Base-by-base conservation (phyloP, 1,284 basidiomycete genomes). In the Boletellus deceptivus region DNA sequence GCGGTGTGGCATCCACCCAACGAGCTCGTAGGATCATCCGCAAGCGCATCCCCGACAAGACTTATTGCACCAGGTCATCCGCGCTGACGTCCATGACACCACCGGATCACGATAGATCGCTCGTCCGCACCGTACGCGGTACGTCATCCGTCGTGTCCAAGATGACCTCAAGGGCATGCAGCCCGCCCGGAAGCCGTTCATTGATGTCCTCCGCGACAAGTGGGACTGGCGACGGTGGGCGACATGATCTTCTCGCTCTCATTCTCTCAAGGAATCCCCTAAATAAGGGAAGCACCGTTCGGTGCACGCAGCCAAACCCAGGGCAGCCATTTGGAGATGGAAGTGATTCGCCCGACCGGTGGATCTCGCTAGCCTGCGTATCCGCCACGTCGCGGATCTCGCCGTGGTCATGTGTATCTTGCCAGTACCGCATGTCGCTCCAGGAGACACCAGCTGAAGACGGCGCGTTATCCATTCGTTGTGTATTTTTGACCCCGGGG, bases 1-100 rank as follows among this genome's bases (percentile, higher is more conserved):
- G 11, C 24, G 22, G 42, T 43, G 39, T 31, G 29, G 29, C 29
- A 47, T 27, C 41, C 49, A 45, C 45, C 39, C 38, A 20, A 52
- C 52, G 50, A n/a, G 57, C 52, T 44, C 40, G 48, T n/a, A 61
- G 59, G 48, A 49, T 62, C 45, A 20, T 39, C 22, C 48, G 27
- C 40, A 25, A 25, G 16, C 17, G 38, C 46, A 40, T 50, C 51
- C 22, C 35, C 20, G 24, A 20, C 33, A 31, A 13, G 29, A 31
- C 29, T 29, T 11, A 9, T 17, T 25, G 17, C 22, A 11, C 20
- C 33, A 20, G 17, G 17, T 7, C 31, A 43, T 35, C 14, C 25
- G 10, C 34, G 29, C 43, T 49, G 60, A 63, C 45, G 50, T 59
- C 47, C 13, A 42, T 53, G 42, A 48, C 33, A 34, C 41, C 25